Conservation (phyloP, 371 early-diverging fungal species). For the Mortierella sp. region DNA sequence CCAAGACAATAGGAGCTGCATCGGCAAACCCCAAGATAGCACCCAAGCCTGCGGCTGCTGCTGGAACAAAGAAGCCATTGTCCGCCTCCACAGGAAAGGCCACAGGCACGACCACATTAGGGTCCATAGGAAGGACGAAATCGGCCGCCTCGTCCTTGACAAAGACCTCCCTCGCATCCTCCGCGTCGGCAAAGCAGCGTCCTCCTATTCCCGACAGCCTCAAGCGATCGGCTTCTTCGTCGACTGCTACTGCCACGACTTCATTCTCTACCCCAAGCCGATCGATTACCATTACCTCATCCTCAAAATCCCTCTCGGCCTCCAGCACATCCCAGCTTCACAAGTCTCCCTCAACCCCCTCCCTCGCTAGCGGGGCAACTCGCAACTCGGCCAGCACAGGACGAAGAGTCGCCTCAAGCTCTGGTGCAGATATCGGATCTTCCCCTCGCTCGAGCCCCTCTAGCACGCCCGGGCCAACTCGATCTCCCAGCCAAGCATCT, state of each 20-base stretch:
- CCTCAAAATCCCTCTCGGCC: slow-evolving; percentile 13
- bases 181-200: slow-evolving; percentile 16
- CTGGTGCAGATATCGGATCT: slow-evolving; percentile 16
- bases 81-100: slow-evolving; percentile 15
- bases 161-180: slow-evolving; percentile 16
- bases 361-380: slow-evolving; percentile 15
- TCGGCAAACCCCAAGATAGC: background rate
- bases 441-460: slow-evolving; percentile 12
- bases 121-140: slow-evolving; percentile 1
- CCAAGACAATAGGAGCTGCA: background rate
- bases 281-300: background rate
- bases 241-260: slow-evolving; percentile 12
- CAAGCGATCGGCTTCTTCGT: slow-evolving; percentile 5
- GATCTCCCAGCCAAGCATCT: slow-evolving; percentile 32
- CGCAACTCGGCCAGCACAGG: slow-evolving; percentile 12
- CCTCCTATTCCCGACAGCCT: slow-evolving; percentile 29
- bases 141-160: slow-evolving; percentile 17
- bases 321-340: slow-evolving; percentile 19
- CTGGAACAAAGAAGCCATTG: slow-evolving; percentile 15
- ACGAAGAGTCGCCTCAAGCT: slow-evolving; percentile 35
- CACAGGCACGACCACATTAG: slow-evolving; percentile 1
- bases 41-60: slow-evolving; percentile 10
- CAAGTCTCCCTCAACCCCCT: slow-evolving; percentile 36
- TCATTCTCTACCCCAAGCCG: background rate
- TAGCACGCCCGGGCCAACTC: slow-evolving; percentile 15